Percentiles rank a stretch among this genome's conserved stretches.
Evolutionary conservation across 352 stramenopile genomes (phyloP).

Genomic region (Phytophthora foliorum): DNA sequence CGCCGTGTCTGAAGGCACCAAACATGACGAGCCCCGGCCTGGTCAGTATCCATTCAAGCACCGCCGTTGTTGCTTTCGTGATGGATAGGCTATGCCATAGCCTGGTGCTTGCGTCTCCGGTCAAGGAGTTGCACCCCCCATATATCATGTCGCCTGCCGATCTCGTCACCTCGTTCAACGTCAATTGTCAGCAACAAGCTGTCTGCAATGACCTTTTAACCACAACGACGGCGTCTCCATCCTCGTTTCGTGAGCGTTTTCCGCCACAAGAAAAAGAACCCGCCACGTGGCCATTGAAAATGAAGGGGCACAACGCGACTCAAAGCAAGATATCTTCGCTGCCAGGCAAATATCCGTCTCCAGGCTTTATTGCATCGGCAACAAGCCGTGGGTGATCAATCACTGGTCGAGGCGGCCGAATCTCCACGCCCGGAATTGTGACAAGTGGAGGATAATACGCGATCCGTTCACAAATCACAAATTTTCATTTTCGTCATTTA

Average conservation of each 20-base stretch:
- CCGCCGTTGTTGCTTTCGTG: neutral
- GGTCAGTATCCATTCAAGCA: no score
- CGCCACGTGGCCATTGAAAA: neutral
- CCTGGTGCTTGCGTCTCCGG: no score
- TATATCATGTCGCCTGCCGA: neutral
- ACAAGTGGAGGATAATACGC: neutral
- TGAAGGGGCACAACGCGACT: neutral
- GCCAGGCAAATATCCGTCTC: neutral
- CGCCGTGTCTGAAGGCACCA: no score
- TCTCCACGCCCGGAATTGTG: neutral
- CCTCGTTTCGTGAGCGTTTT: neutral
- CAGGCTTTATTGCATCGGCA: neutral
- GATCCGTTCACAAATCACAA: neutral
- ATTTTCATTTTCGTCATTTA: slow-evolving; percentile 18
- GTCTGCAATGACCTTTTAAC: no score
- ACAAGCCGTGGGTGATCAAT: slow-evolving; percentile 1
- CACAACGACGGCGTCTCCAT: neutral
- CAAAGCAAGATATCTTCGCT: neutral
- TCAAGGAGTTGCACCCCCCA: slow-evolving; percentile 3
- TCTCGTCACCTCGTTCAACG: neutral
- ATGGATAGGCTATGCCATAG: no score
- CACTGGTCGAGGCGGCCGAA: neutral
- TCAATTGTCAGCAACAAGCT: no score
- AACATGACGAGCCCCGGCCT: no score
- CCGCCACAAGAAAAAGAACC: neutral